Conservation (phyloP, 805 yeast genomes). For the Yarrowia sp. region DNA sequence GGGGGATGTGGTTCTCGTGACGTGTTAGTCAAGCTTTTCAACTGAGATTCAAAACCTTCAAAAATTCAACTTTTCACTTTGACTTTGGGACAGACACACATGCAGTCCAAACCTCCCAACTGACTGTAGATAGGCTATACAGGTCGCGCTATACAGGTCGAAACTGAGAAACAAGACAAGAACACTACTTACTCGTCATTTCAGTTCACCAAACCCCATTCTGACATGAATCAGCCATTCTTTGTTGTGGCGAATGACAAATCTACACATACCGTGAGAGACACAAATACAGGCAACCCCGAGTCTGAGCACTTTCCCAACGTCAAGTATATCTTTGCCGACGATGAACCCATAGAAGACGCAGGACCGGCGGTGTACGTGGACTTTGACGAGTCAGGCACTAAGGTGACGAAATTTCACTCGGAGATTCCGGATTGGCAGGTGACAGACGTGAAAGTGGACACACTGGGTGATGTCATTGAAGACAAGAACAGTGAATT, state of each 20-base stretch:
- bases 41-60: neutral
- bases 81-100: slow-evolving; percentile 6
- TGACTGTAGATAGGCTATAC: no score
- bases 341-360: slow-evolving; percentile 34
- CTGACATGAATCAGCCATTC: neutral
- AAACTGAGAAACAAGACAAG: no score
- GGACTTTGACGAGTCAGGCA: slow-evolving; percentile 51
- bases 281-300: slow-evolving; percentile 11
- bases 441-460: slow-evolving; percentile 45
- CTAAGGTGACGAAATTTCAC: slow-evolving; percentile 46
- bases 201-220: no score
- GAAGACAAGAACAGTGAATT: slow-evolving; percentile 10
- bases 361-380: slow-evolving; percentile 45
- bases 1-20: slow-evolving; percentile 4
- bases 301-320: slow-evolving; percentile 23
- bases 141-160: no score
- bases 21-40: slow-evolving; percentile 17
- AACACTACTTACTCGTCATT: no score
- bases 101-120: no score
- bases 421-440: slow-evolving; percentile 53
- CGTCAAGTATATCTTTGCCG: slow-evolving; percentile 34
- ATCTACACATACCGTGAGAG: slow-evolving; percentile 10
- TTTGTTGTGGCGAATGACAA: slow-evolving; percentile 27
- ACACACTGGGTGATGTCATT: slow-evolving; percentile 29
- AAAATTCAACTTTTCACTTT: slow-evolving; percentile 28